Evolutionary conservation across 2,329 filamentous ascomycete species (phyloP), one percentile per base, ranked within the genome.

Genomic region (Aureobasidium sp.): DNA sequence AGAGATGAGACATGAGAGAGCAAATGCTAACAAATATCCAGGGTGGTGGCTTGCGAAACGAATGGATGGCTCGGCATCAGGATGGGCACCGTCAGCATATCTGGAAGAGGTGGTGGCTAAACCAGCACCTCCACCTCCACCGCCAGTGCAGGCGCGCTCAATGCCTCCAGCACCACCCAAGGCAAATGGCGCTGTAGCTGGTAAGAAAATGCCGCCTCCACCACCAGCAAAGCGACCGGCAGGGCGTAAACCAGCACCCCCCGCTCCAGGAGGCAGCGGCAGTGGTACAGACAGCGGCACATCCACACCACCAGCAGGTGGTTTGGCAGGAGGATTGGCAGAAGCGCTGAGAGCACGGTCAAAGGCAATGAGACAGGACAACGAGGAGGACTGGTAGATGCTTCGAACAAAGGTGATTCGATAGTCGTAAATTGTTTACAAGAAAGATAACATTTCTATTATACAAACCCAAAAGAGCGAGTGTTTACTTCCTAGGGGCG

Each of bases 1-100:
- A 35, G 43, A 49, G 19, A 23, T 19, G 37, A 46, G 13, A 6
- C 3, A 6, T 4, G 45, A 37, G n/a, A 27, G n/a, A 13, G 25
- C 47, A 29, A 49, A n/a, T n/a, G 9, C 21, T 33, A 50, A 60
- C 15, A 57, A 60, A 33, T 58, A 37, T 27, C 57, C 53, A 55
- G 93, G 94, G 57, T 99, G 94, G 94, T 97, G 93, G 93, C 80
- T 97, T 49, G 94, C 87, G 64, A 93, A 90, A 78, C 89, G 87
- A 64, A 75, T 77, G 51, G 77, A 84, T 68, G 79, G 79, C 49
- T 79, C 80, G 66, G 83, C 84, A n/a, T 90, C 94, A 74, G 94
- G 91, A 55, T 99, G 94, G 94, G 85, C 94, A 3, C 94, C 94
- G 0, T 89, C 92, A 21, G 90, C 93, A 21, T 99, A 99, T 69